phyloP scores from a whole-genome alignment of 495 filamentous ascomycete species.

The Margaritispora aquatica region DNA sequence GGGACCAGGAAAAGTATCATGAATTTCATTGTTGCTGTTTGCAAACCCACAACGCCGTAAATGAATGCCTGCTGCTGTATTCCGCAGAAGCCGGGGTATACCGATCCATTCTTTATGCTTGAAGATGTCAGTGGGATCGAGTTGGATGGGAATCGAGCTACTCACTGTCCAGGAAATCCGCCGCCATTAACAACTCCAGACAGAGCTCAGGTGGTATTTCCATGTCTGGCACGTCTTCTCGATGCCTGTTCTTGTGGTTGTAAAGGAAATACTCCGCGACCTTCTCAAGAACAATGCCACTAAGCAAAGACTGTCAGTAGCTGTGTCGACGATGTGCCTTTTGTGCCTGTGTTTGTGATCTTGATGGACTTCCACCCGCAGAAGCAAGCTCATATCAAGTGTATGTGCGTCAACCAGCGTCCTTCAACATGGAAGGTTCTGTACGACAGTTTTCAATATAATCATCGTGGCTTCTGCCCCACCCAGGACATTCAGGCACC shows the following conservation, averaged over 20 bases:
- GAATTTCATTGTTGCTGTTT: not conserved
- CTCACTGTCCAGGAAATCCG: conserved; percentile 57
- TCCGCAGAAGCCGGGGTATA: conserved; percentile 12
- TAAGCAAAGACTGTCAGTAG: conserved; percentile 27
- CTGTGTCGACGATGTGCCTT: too few species aligned
- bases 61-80: not conserved
- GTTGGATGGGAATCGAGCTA: not conserved
- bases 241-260: conserved; percentile 73
- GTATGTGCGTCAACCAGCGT: conserved; percentile 44
- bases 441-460: conserved; percentile 21
- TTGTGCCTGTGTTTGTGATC: not conserved
- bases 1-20: not conserved
- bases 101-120: conserved; percentile 6
- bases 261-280: conserved; percentile 90
- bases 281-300: conserved; percentile 79
- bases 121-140: conserved; percentile 5
- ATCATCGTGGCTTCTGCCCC: conserved; percentile 18
- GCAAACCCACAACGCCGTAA: conserved; percentile 3
- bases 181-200: conserved; percentile 75
- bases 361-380: not conserved
- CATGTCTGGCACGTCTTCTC: conserved; percentile 82
- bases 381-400: conserved; percentile 50
- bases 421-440: conserved; percentile 20
- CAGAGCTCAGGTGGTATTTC: conserved; percentile 70
- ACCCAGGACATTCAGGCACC: not conserved